Evolutionary conservation across 1,284 basidiomycete genomes (phyloP).

Genomic region (Uromyces viciae-fabae): DNA sequence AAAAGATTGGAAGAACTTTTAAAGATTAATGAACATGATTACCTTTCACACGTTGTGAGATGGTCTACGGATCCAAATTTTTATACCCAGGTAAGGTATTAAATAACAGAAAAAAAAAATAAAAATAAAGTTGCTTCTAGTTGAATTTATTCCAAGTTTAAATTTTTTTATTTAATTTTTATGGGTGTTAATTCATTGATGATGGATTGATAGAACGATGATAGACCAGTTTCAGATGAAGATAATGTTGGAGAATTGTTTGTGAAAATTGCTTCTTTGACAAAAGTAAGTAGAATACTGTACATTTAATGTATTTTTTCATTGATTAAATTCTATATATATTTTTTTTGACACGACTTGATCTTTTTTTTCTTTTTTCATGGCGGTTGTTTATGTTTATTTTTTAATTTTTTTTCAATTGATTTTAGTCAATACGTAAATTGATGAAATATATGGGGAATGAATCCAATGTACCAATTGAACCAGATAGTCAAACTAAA

Average conservation of each 20-base stretch:
- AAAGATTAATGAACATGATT: not conserved
- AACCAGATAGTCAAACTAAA: constrained; percentile 80
- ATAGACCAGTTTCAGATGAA: not conserved
- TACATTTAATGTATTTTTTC: no score
- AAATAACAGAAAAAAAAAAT: not conserved
- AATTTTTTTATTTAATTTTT: no score
- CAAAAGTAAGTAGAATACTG: constrained; percentile 5
- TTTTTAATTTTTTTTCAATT: not conserved
- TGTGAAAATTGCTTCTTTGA: constrained; percentile 16
- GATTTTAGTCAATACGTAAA: constrained; percentile 62
- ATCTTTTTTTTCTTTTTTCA: no score
- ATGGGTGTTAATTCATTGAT: not conserved
- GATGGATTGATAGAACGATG: not conserved
- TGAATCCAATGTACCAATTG: constrained; percentile 76
- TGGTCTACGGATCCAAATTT: constrained; percentile 1
- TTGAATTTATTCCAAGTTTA: no score
- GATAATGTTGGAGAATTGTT: constrained; percentile 18
- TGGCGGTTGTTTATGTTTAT: no score
- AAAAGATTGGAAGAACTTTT: not conserved
- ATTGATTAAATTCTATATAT: no score
- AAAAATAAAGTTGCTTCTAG: not conserved
- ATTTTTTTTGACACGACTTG: no score
- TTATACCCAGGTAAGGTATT: not conserved
- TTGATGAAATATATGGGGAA: constrained; percentile 86
- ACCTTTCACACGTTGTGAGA: not conserved